phyloP scores from a whole-genome alignment of 805 yeast species.

The Zygosaccharomyces siamensis region DNA sequence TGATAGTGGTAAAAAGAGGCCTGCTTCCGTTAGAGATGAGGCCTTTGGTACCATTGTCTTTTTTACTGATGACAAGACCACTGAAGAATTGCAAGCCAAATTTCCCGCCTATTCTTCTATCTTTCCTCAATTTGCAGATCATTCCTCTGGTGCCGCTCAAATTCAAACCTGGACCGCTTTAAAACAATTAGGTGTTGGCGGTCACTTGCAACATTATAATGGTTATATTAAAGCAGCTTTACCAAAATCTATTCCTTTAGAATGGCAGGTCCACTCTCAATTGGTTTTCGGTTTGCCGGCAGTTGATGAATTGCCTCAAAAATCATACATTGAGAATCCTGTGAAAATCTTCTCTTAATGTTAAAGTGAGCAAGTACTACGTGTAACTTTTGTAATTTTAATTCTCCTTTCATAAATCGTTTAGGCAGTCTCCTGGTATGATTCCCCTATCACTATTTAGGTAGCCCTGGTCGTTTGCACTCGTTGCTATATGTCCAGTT shows the following conservation, averaged over 20 bases:
- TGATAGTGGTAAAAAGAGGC: conserved; percentile 40
- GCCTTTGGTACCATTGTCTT: conserved; percentile 48
- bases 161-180: conserved; percentile 48
- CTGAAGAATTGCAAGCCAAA: conserved; percentile 39
- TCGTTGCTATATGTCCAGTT: not conserved
- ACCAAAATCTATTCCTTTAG: conserved; percentile 38
- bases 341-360: conserved; percentile 35
- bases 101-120: conserved; percentile 42
- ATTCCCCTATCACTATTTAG: conserved; percentile 39
- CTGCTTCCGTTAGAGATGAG: conserved; percentile 40
- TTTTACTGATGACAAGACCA: conserved; percentile 41
- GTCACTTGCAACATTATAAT: conserved; percentile 51
- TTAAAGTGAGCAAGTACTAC: not conserved
- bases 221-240: conserved; percentile 40
- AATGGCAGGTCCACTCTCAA: conserved; percentile 46
- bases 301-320: conserved; percentile 35
- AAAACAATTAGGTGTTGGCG: conserved; percentile 43
- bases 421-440: conserved; percentile 38
- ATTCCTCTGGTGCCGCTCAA: conserved; percentile 48
- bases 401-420: not conserved
- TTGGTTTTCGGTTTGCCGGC: conserved; percentile 46
- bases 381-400: not conserved
- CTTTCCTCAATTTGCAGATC: conserved; percentile 47
- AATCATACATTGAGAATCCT: conserved; percentile 41
- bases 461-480: conserved; percentile 23